phyloP scores from a whole-genome alignment of 2,329 filamentous ascomycete species.

The Arthrinium phaeospermum region DNA sequence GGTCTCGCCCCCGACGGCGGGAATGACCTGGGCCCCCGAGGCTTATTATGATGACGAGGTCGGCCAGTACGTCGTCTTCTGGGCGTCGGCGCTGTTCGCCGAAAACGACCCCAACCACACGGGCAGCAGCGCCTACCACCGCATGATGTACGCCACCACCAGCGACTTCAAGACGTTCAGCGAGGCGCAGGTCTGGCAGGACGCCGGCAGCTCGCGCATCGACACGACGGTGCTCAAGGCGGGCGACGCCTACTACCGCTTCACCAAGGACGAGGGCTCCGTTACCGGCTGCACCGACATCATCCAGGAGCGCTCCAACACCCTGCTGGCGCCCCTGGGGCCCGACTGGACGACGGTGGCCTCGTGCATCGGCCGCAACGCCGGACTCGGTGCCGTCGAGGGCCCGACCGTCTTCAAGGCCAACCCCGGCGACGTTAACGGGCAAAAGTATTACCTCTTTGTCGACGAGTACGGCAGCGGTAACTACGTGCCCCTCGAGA shows the following conservation, averaged over 20 bases:
- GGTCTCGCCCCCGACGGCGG: constrained; percentile 54
- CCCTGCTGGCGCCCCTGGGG: constrained; percentile 45
- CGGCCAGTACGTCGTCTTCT: constrained; percentile 52
- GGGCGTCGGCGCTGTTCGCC: constrained; percentile 53
- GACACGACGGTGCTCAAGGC: constrained; percentile 57
- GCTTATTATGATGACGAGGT: constrained; percentile 53
- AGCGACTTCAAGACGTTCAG: constrained; percentile 57
- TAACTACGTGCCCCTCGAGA: constrained; percentile 60
- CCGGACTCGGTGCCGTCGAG: constrained; percentile 55
- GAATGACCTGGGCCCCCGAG: constrained; percentile 61
- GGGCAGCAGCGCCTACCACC: constrained; percentile 51
- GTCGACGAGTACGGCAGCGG: constrained; percentile 58
- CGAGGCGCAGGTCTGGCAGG: constrained; percentile 55
- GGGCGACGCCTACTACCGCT: constrained; percentile 52
- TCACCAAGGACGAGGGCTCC: constrained; percentile 60
- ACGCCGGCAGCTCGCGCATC: constrained; percentile 56
- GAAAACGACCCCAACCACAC: constrained; percentile 45
- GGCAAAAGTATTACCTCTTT: constrained; percentile 59
- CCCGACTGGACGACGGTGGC: constrained; percentile 50
- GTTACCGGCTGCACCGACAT: constrained; percentile 59
- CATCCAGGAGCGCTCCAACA: constrained; percentile 55
- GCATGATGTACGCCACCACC: constrained; percentile 59
- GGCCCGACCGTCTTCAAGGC: constrained; percentile 58
- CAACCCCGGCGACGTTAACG: constrained; percentile 53
- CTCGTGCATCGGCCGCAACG: constrained; percentile 56